A percentile compares a stretch with the other conserved stretches of the same genome.
Conservation (phyloP, 192 early-diverging fungal genomes). For the Backusella mclennaniae region DNA sequence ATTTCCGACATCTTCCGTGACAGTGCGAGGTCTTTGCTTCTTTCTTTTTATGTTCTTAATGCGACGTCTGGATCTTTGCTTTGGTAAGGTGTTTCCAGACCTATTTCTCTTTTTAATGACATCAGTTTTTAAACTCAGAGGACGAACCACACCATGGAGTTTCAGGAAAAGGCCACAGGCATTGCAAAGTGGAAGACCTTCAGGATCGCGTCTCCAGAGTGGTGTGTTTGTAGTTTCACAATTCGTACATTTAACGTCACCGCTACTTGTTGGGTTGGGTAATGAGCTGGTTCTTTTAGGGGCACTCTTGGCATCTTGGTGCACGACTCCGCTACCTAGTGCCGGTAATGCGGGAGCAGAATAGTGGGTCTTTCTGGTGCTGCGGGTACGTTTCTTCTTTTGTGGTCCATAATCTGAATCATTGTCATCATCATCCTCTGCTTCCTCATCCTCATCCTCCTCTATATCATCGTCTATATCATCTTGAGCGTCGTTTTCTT, state of each 20-base stretch:
- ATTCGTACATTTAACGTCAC: constrained; percentile 61
- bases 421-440: not conserved
- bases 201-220: constrained; percentile 82
- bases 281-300: constrained; percentile 6
- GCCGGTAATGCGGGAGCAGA: not conserved
- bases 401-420: constrained; percentile 11
- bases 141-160: constrained; percentile 83
- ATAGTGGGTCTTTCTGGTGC: not conserved
- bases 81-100: constrained; percentile 13
- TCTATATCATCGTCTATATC: constrained; percentile 2
- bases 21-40: constrained; percentile 4
- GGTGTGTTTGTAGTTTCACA: constrained; percentile 85
- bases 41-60: constrained; percentile 4
- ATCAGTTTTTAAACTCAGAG: constrained; percentile 78
- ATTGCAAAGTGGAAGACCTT: constrained; percentile 88
- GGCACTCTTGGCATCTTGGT: not conserved
- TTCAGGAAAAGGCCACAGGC: constrained; percentile 94
- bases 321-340: not conserved
- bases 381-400: not conserved
- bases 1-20: constrained; percentile 4
- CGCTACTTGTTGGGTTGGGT: not conserved
- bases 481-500: not conserved
- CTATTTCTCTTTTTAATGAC: constrained; percentile 87
- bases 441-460: not conserved
- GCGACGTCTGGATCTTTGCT: not conserved